These are phyloP conservation scores for Blastobotrys illinoisensis DNA, from an alignment of 1,139 yeast genomes.

Conservation along the genomic window DNA sequence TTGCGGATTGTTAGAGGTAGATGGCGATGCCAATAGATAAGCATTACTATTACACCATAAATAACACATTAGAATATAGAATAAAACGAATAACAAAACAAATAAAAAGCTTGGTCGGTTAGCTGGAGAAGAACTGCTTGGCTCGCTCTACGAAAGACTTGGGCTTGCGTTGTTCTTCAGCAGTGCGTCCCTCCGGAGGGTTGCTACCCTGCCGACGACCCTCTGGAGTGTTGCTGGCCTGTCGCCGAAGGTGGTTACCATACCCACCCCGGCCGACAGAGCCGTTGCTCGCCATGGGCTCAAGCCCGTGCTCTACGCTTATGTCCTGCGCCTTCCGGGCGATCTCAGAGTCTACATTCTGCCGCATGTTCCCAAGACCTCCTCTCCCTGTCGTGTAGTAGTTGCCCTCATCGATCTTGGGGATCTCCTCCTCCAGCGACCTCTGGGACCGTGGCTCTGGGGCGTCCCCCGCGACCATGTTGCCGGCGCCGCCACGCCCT, in stretches of 20 bases:
- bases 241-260: constrained; percentile 34
- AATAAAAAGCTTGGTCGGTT: background rate
- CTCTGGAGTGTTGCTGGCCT: constrained; percentile 4
- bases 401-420: constrained; percentile 47
- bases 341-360: constrained; percentile 54
- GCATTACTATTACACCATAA: background rate
- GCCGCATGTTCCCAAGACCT: constrained; percentile 74
- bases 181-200: constrained; percentile 2
- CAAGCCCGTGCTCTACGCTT: constrained; percentile 37
- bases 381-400: constrained; percentile 74
- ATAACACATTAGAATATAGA: background rate
- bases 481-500: constrained; percentile 81
- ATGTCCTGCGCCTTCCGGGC: constrained; percentile 70
- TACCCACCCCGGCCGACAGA: constrained; percentile 38
- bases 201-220: no score
- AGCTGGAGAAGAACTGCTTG: constrained; percentile 12
- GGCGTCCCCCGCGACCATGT: constrained; percentile 46
- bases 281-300: constrained; percentile 19
- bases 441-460: constrained; percentile 44
- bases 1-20: no score
- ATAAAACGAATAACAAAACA: background rate
- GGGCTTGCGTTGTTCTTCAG: constrained; percentile 15
- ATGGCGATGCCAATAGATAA: background rate
- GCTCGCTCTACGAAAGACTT: constrained; percentile 16
- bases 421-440: constrained; percentile 52